phyloP scores from a whole-genome alignment of 257 asterid genomes.

The Solanum corneliomulleri region DNA sequence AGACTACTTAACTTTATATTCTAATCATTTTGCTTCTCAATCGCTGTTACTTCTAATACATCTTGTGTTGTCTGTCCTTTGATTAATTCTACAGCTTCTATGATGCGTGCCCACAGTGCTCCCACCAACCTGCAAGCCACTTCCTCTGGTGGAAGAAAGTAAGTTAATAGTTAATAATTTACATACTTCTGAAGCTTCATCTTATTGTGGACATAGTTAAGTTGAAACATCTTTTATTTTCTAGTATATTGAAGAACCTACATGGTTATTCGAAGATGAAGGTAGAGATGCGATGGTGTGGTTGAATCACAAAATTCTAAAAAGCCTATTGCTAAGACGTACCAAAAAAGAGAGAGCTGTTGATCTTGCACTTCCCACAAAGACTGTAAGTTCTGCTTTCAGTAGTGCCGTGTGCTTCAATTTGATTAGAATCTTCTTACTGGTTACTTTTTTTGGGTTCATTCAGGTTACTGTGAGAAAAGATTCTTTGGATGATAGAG shows the following conservation, averaged over 20 bases:
- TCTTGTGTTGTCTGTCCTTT: neutral
- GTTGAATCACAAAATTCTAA: conserved; percentile 61
- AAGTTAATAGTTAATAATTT: neutral
- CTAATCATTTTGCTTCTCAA: neutral
- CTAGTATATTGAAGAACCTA: conserved; percentile 24
- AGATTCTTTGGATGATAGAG: conserved; percentile 56
- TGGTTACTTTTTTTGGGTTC: neutral
- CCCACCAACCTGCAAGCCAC: neutral
- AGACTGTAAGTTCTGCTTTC: conserved; percentile 44
- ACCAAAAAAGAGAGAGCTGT: conserved; percentile 93
- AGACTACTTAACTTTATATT: too few species aligned
- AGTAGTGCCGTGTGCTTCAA: neutral
- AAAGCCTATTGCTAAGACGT: conserved; percentile 62
- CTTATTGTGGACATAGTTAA: neutral
- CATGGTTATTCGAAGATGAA: neutral
- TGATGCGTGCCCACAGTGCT: neutral
- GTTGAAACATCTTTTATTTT: neutral
- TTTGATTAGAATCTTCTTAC: neutral
- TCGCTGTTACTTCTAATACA: neutral
- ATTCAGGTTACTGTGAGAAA: conserved; percentile 62
- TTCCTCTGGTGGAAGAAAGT: neutral
- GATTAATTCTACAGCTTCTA: neutral
- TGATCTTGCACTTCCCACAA: conserved; percentile 84
- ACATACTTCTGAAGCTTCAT: neutral
- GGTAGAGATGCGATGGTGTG: conserved; percentile 51